Evolutionary conservation across 805 yeast species (phyloP), one percentile per base, ranked within the genome.

Genomic region (Danielia oregonensis): DNA sequence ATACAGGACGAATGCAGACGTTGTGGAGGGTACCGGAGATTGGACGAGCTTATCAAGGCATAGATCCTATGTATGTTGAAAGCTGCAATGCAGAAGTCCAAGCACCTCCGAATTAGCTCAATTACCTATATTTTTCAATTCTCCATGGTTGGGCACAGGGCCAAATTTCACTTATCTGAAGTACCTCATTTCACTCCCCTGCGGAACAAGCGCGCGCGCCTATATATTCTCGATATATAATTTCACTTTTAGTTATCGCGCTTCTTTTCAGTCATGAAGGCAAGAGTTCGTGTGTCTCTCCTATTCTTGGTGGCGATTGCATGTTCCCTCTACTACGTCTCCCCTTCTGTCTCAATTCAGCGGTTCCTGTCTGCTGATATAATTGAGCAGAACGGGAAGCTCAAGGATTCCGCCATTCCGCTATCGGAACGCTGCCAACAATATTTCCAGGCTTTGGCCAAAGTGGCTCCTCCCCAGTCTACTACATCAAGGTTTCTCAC

Each of bases 11-110:
- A 54, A 32, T 72, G 77, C 52, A 67, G 63, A 47, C 54, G 65
- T 24, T 57, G 67, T 43, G 75, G 76, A 35, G 74, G 76, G 6
- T 72, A 59, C 65, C 61, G 73, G 42, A 65, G 78, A 56, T 58
- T 70, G 48, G 59, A 29, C 13, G 13, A n/a, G n/a, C n/a, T n/a
- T n/a, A n/a, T n/a, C n/a, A n/a, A n/a, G n/a, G n/a, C n/a, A n/a
- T n/a, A n/a, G n/a, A n/a, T n/a, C n/a, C n/a, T n/a, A n/a, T n/a
- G n/a, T n/a, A n/a, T n/a, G n/a, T n/a, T n/a, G n/a, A n/a, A n/a
- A n/a, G n/a, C n/a, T n/a, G n/a, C n/a, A n/a, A n/a, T n/a, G n/a
- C n/a, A n/a, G n/a, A n/a, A n/a, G n/a, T n/a, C n/a, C n/a, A n/a
- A n/a, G n/a, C n/a, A n/a, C n/a, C n/a, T n/a, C n/a, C n/a, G n/a